A percentile compares a stretch with the other conserved stretches of the same genome.
Conservation (phyloP, 2,329 filamentous ascomycete genomes). For the Hypoxylon sp. region DNA sequence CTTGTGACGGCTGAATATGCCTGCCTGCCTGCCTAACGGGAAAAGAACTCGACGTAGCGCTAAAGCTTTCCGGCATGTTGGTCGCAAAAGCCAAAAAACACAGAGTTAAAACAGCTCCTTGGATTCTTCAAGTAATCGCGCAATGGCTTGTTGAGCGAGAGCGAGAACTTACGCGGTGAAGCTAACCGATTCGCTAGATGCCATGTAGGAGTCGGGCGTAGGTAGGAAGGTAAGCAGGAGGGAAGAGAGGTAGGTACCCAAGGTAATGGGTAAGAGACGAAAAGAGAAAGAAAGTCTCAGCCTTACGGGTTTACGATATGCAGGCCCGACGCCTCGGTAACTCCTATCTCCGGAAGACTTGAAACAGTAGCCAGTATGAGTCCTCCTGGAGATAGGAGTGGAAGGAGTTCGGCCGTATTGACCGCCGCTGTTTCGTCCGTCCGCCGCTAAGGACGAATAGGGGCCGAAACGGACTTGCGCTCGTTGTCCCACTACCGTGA, state of each 20-base stretch:
- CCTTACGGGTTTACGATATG: conserved; percentile 3
- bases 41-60: neutral
- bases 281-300: neutral
- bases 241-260: too few relatives aligned
- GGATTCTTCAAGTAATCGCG: neutral
- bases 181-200: neutral
- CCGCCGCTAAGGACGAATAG: neutral
- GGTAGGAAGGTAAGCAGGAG: neutral
- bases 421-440: too few relatives aligned
- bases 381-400: neutral
- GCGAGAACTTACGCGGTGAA: neutral
- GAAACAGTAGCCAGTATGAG: neutral
- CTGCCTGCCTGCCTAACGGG: neutral
- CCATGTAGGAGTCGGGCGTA: neutral
- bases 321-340: conserved; percentile 2
- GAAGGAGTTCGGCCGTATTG: neutral
- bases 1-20: neutral
- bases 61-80: neutral
- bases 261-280: neutral
- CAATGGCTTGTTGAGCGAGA: neutral
- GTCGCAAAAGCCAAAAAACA: neutral
- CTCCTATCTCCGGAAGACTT: neutral
- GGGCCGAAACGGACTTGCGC: neutral
- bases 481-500: neutral
- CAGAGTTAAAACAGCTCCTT: neutral